Conservation (phyloP, 805 yeast species). For the Saccharomycopsis sp. region DNA sequence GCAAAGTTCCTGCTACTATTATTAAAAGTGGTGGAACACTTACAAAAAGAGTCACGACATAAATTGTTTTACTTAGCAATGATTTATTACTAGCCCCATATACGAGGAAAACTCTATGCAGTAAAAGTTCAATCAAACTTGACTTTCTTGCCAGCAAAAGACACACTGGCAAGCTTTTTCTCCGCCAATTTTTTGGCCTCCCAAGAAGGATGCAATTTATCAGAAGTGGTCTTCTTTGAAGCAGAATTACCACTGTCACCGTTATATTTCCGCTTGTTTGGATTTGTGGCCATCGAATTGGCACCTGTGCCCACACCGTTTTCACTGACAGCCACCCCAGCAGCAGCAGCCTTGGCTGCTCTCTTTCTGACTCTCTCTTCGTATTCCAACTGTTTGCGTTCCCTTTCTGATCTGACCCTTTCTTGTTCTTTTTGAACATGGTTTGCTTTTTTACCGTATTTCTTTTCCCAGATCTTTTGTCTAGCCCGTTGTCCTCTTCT, state of each 20-base stretch:
- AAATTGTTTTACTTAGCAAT: too few relatives aligned
- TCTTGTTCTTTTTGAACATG: slow-evolving; percentile 68
- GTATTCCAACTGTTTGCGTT: slow-evolving; percentile 53
- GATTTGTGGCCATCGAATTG: background rate
- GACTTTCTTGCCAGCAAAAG: slow-evolving; percentile 81
- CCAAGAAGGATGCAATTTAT: slow-evolving; percentile 89
- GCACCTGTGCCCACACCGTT: background rate
- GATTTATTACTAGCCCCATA: too few relatives aligned
- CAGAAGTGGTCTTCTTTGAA: slow-evolving; percentile 20
- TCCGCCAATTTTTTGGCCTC: slow-evolving; percentile 76
- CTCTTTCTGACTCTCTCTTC: slow-evolving; percentile 70
- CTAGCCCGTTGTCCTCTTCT: slow-evolving; percentile 97
- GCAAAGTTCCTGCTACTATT: background rate
- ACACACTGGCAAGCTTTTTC: slow-evolving; percentile 53
- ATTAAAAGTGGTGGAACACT: too few relatives aligned
- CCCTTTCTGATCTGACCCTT: slow-evolving; percentile 47
- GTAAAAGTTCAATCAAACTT: slow-evolving; percentile 45
- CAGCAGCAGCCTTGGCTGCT: slow-evolving; percentile 40
- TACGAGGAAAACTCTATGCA: background rate
- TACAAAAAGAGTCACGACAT: too few relatives aligned
- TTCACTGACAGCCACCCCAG: background rate
- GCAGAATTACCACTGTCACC: slow-evolving; percentile 18
- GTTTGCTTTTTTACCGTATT: slow-evolving; percentile 77
- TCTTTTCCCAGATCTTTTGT: slow-evolving; percentile 92
- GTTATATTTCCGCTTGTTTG: background rate